Evolutionary conservation across 257 asterid genomes (phyloP).

Genomic region (Scutellaria minor): DNA sequence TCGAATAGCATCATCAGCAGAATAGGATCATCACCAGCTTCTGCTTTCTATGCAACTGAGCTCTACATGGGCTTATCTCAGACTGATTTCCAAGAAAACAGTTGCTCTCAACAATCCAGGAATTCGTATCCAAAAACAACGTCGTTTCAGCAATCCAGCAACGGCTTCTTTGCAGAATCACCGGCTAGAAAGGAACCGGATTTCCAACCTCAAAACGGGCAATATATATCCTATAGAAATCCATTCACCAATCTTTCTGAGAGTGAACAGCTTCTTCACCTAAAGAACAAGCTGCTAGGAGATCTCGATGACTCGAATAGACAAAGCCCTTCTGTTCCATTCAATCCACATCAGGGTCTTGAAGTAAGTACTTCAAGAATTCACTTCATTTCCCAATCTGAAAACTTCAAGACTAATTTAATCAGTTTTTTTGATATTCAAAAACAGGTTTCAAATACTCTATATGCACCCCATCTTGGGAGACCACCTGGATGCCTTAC

Average conservation of each 20-base stretch:
- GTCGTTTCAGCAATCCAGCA: constrained; percentile 32
- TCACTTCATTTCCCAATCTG: background rate
- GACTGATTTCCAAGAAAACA: constrained; percentile 41
- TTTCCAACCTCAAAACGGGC: constrained; percentile 34
- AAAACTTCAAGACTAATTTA: background rate
- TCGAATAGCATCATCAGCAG: constrained; percentile 53
- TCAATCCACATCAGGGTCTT: constrained; percentile 45
- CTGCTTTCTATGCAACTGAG: constrained; percentile 72
- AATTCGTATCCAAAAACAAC: constrained; percentile 28
- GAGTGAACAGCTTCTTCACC: constrained; percentile 52
- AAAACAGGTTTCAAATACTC: constrained; percentile 46
- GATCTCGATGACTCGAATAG: constrained; percentile 52
- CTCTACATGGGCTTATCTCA: constrained; percentile 61
- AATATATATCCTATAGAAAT: constrained; percentile 36
- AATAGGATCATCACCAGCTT: constrained; percentile 71
- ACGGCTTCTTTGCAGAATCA: constrained; percentile 40
- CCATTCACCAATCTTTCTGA: constrained; percentile 58
- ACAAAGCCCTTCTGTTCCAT: constrained; percentile 42
- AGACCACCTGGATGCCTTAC: constrained; percentile 41
- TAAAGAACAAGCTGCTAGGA: constrained; percentile 61
- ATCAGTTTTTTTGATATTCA: background rate
- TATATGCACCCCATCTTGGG: constrained; percentile 42
- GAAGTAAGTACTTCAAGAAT: constrained; percentile 48
- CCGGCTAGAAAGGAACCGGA: constrained; percentile 35
- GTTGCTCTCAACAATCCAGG: constrained; percentile 42